Evolutionary conservation across 495 filamentous ascomycete genomes (phyloP).

Genomic region (Penicillium parvum): DNA sequence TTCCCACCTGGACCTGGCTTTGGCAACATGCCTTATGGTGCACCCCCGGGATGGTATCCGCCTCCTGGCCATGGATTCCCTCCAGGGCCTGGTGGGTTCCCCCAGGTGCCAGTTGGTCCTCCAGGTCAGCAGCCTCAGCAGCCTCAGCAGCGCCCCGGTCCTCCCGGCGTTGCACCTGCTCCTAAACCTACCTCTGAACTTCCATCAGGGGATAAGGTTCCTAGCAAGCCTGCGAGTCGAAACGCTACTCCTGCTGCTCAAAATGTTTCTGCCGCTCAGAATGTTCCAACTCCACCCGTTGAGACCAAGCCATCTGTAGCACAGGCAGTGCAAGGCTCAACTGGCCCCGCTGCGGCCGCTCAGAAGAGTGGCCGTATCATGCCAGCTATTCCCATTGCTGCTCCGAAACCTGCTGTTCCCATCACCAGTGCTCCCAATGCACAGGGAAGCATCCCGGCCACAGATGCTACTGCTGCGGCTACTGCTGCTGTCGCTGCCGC

Average conservation of each 20-base stretch:
- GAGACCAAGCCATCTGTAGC: slow-evolving; percentile 62
- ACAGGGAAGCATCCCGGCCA: slow-evolving; percentile 35
- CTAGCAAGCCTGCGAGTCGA: slow-evolving; percentile 32
- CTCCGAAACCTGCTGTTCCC: slow-evolving; percentile 41
- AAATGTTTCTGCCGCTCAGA: slow-evolving; percentile 39
- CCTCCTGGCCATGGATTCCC: slow-evolving; percentile 77
- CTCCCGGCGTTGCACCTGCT: slow-evolving; percentile 26
- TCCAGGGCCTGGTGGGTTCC: slow-evolving; percentile 55
- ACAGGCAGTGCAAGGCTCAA: slow-evolving; percentile 48
- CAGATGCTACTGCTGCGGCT: slow-evolving; percentile 77
- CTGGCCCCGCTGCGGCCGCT: slow-evolving; percentile 40
- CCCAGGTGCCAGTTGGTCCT: slow-evolving; percentile 50
- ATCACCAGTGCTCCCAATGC: slow-evolving; percentile 29
- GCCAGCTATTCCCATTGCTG: slow-evolving; percentile 58
- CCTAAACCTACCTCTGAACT: slow-evolving; percentile 42
- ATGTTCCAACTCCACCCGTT: slow-evolving; percentile 52
- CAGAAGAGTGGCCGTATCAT: slow-evolving; percentile 66
- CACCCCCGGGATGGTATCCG: slow-evolving; percentile 73
- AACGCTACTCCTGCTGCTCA: slow-evolving; percentile 36
- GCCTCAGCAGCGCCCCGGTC: slow-evolving; percentile 38
- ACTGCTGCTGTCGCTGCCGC: slow-evolving; percentile 82
- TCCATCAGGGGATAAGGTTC: slow-evolving; percentile 34
- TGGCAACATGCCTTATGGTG: slow-evolving; percentile 58
- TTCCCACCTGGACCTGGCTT: slow-evolving; percentile 58
- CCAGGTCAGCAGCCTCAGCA: slow-evolving; percentile 47